Base-by-base conservation (phyloP, 2,329 filamentous ascomycete species). In the Talaromyces sp. region DNA sequence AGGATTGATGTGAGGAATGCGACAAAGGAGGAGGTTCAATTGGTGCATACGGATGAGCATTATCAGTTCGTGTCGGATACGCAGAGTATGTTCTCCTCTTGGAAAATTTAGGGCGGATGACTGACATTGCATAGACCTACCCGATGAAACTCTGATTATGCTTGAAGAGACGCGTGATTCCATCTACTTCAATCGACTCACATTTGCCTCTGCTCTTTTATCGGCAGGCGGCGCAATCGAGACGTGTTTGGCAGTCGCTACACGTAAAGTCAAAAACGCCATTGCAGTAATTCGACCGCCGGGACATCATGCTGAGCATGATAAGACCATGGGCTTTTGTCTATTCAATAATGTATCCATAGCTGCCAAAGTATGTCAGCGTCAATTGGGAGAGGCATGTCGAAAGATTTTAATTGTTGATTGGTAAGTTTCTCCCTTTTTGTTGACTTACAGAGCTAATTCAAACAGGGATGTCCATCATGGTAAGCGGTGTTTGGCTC, bases 311-410 rank as follows among this genome's bases (percentile, higher is more conserved):
- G 95, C 95, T 0, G 95, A 99, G 75, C 88, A 87, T 65, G 85
- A 95, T 71, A 83, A 88, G 41, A 87, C 94, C 0, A 95, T 97
- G 85, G 95, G 95, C 0, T 99, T 99, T 74, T 99, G 95, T 76
- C 86, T 98, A 66, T 98, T 98, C 81, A 97, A 99, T 80, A 99
- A 99, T 73, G 95, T 98, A 3, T 93, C 92, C 22, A 90, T 99
- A 65, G 94, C 93, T 1, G 89, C 93, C n/a, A 90, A 87, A 66
- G 90, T 93, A 13, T 97, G 93, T 74, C 93, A 97, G 75, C 81
- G 84, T 62, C 88, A 93, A 66, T 95, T 91, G 70, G 91, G 91
- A 1, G 87, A 94, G 3, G 81, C 81, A 9, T 97, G 94, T 73
- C 88, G 92, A 64, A 98, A 96, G 77, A 87, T 99, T 22, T 79